Conservation (phyloP, 2,329 filamentous ascomycete genomes). For the Ilyonectria mors-panacis region DNA sequence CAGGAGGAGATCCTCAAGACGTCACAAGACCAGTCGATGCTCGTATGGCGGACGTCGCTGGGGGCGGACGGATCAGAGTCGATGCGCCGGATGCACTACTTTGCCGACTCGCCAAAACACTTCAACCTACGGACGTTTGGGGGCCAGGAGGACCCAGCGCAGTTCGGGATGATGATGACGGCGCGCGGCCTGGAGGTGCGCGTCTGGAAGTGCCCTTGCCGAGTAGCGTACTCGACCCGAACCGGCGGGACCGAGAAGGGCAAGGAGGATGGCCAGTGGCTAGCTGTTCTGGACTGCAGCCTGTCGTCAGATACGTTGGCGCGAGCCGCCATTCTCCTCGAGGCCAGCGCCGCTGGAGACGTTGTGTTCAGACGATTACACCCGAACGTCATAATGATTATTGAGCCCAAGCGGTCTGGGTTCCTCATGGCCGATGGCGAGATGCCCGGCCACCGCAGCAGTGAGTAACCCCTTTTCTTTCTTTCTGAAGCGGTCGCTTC, state of each 20-base stretch:
- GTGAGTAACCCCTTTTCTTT: slow-evolving; percentile 16
- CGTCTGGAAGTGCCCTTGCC: slow-evolving; percentile 48
- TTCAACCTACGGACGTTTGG: slow-evolving; percentile 47
- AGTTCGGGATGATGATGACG: slow-evolving; percentile 43
- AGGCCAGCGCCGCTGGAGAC: slow-evolving; percentile 39
- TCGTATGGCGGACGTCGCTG: slow-evolving; percentile 48
- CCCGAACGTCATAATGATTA: slow-evolving; percentile 46
- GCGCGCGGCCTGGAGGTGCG: slow-evolving; percentile 44
- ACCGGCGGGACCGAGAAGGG: slow-evolving; percentile 40
- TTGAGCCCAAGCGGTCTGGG: slow-evolving; percentile 38
- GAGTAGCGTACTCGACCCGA: slow-evolving; percentile 40
- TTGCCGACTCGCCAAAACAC: slow-evolving; percentile 44
- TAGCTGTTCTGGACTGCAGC: slow-evolving; percentile 49
- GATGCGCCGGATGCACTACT: slow-evolving; percentile 42
- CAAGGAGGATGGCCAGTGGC: slow-evolving; percentile 41
- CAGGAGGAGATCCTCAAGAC: slow-evolving; percentile 54
- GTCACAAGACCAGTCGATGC: slow-evolving; percentile 54
- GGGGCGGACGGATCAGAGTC: slow-evolving; percentile 26
- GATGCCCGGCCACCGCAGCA: slow-evolving; percentile 25
- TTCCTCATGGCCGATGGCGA: slow-evolving; percentile 32
- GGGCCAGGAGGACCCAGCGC: slow-evolving; percentile 44
- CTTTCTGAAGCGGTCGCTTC: background rate
- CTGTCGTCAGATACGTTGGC: slow-evolving; percentile 46
- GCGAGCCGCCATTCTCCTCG: slow-evolving; percentile 44
- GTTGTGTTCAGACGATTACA: slow-evolving; percentile 41